Evolutionary conservation across 345 rosid species (phyloP).

Genomic region (Syzygium oleosum): DNA sequence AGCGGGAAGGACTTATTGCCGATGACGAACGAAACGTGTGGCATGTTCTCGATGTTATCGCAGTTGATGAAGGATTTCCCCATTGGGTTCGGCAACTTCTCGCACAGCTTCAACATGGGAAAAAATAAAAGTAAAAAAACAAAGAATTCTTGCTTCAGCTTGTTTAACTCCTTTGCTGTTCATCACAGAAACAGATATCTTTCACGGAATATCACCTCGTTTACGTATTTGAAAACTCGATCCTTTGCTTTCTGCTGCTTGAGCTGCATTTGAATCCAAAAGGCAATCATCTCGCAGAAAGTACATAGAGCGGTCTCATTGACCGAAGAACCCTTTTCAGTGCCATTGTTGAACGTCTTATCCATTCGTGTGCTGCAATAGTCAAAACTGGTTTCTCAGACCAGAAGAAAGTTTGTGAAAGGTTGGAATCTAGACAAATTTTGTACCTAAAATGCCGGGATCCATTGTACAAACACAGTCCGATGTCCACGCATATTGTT

Average conservation of each 20-base stretch:
- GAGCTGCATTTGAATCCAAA: slow-evolving; percentile 52
- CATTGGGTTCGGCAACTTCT: slow-evolving; percentile 37
- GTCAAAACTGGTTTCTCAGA: too few relatives aligned
- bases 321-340: background rate
- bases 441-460: slow-evolving; percentile 9
- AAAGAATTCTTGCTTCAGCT: background rate
- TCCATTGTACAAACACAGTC: slow-evolving; percentile 27
- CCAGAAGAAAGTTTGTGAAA: background rate
- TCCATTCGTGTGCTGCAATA: slow-evolving; percentile 16
- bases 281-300: slow-evolving; percentile 47
- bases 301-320: slow-evolving; percentile 25
- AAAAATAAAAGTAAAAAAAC: background rate
- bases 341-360: slow-evolving; percentile 2
- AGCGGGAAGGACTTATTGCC: slow-evolving; percentile 39
- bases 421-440: background rate
- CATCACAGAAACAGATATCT: background rate
- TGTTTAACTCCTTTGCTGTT: background rate
- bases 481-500: slow-evolving; percentile 35
- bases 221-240: slow-evolving; percentile 20
- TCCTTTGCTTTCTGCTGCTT: slow-evolving; percentile 39
- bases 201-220: slow-evolving; percentile 19
- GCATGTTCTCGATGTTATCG: slow-evolving; percentile 23
- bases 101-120: slow-evolving; percentile 31
- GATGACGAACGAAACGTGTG: slow-evolving; percentile 39
- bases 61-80: slow-evolving; percentile 44